Evolutionary conservation across 805 yeast species (phyloP).

Genomic region (Lipomyces spencermartinsiae): DNA sequence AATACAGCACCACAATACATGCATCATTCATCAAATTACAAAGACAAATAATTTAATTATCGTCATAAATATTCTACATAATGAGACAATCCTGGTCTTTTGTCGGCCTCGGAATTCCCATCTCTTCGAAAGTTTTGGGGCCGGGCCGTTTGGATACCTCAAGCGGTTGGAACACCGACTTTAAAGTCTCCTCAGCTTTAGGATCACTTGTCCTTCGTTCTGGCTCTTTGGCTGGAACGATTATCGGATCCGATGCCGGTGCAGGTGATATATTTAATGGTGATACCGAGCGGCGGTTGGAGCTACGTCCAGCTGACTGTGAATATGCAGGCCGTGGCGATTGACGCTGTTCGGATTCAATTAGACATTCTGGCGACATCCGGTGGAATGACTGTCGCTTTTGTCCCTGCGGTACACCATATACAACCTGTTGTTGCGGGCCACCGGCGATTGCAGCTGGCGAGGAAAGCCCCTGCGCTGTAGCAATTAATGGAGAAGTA

Average conservation of each 20-base stretch:
- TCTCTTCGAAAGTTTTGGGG: slow-evolving; percentile 48
- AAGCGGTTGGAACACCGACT: slow-evolving; percentile 9
- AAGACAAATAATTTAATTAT: background rate
- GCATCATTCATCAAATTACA: too few relatives aligned
- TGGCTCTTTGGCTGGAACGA: background rate
- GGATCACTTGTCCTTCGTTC: background rate
- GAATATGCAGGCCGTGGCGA: too few relatives aligned
- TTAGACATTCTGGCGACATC: background rate
- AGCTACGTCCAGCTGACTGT: too few relatives aligned
- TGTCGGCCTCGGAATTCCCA: slow-evolving; percentile 44
- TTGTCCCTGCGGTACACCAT: too few relatives aligned
- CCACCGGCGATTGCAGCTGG: too few relatives aligned
- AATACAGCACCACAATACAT: too few relatives aligned
- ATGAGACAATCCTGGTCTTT: slow-evolving; percentile 44
- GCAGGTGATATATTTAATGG: background rate
- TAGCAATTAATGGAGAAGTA: too few relatives aligned
- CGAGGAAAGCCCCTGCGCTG: too few relatives aligned
- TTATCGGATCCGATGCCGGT: background rate
- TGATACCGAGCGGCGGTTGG: background rate
- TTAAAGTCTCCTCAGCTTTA: background rate
- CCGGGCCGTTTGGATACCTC: slow-evolving; percentile 16
- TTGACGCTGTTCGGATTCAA: too few relatives aligned
- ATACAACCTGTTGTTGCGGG: too few relatives aligned
- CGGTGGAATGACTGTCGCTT: background rate
- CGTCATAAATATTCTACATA: slow-evolving; percentile 37